These are phyloP conservation scores for Apium graveolens DNA, from an alignment of 129 eudicot species.

Conservation along the genomic window DNA sequence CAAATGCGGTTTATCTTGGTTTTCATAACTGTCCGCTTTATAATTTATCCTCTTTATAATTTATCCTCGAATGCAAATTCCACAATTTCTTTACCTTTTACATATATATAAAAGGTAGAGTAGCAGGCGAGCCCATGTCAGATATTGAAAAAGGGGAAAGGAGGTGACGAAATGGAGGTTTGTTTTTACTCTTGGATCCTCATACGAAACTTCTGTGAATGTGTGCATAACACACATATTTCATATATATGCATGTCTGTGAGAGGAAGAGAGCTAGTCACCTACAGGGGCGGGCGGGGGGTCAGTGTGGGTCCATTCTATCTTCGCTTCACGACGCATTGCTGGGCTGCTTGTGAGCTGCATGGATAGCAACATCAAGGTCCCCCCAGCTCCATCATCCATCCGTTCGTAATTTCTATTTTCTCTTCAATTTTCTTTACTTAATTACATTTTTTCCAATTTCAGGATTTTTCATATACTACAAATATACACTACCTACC, in stretches of 20 bases:
- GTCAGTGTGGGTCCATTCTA: background rate
- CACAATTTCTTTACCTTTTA: background rate
- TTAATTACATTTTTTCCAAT: background rate
- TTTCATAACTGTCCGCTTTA: too few species aligned
- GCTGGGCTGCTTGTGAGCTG: conserved; percentile 27
- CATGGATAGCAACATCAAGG: conserved; percentile 34
- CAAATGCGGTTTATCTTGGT: too few species aligned
- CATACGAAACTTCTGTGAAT: background rate
- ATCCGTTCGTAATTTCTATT: background rate
- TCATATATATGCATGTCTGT: background rate
- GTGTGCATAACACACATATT: too few species aligned
- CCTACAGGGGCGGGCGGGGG: background rate
- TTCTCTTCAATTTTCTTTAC: background rate
- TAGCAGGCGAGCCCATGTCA: conserved; percentile 9
- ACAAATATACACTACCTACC: background rate
- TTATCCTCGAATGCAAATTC: background rate
- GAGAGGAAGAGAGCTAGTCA: background rate
- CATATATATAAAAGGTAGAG: background rate
- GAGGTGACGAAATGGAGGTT: conserved; percentile 11
- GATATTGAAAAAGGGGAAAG: background rate
- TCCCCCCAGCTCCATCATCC: conserved; percentile 16
- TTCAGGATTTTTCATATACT: background rate
- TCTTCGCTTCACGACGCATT: conserved; percentile 9
- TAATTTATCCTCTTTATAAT: too few species aligned
- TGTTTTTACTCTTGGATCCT: background rate